Conservation (phyloP, 2,329 filamentous ascomycete species). For the Cercospora beticola region DNA sequence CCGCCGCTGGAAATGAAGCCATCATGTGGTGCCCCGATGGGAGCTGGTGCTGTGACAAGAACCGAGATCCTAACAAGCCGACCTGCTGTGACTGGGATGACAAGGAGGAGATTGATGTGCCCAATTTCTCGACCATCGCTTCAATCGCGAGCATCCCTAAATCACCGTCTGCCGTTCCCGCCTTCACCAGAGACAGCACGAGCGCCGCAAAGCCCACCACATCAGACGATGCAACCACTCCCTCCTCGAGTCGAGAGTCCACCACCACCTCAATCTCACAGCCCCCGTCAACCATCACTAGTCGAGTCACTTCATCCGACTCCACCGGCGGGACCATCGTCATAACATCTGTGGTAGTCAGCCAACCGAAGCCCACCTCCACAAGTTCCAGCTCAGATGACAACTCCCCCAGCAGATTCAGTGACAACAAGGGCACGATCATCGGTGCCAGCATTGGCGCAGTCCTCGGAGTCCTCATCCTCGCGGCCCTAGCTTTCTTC, state of each 20-base stretch:
- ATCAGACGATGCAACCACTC: not conserved
- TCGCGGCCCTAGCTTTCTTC: slow-evolving; percentile 3
- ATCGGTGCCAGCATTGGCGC: slow-evolving; percentile 16
- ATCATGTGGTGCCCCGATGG: slow-evolving; percentile 33
- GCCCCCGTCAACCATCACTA: slow-evolving; percentile 4
- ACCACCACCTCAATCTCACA: not conserved
- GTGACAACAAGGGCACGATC: slow-evolving; percentile 4
- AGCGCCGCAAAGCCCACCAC: not conserved
- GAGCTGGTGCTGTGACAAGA: slow-evolving; percentile 37
- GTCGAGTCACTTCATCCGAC: slow-evolving; percentile 4
- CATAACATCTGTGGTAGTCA: slow-evolving; percentile 8
- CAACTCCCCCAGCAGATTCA: not conserved
- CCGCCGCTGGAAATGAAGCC: slow-evolving; percentile 35
- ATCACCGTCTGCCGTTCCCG: slow-evolving; percentile 9
- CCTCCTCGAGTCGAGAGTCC: not conserved
- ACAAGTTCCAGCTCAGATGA: not conserved
- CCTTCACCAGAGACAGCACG: not conserved
- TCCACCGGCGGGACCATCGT: slow-evolving; percentile 3
- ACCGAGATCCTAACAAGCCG: slow-evolving; percentile 20
- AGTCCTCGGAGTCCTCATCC: slow-evolving; percentile 4
- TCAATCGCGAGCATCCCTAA: slow-evolving; percentile 24
- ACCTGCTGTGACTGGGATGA: slow-evolving; percentile 25
- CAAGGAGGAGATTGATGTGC: slow-evolving; percentile 23
- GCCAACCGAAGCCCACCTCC: not conserved
- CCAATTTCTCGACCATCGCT: slow-evolving; percentile 17